Evolutionary conservation across 306 rosid genomes (phyloP), one percentile per base, ranked within the genome.

Genomic region (Gastrolobium villosum): DNA sequence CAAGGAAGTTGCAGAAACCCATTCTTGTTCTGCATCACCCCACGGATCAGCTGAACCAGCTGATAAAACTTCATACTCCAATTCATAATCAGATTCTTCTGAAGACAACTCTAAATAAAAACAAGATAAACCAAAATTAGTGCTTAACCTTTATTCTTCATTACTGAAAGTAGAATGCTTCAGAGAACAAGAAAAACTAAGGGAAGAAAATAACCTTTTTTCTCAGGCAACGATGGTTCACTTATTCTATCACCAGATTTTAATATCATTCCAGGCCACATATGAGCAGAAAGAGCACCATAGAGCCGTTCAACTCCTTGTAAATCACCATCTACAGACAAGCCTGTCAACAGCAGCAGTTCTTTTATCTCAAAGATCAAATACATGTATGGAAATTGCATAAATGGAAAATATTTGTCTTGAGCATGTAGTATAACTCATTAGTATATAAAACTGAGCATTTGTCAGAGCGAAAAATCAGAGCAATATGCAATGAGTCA

Each of bases 261-360:
- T 40, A 92, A 74, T 65, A 84, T 70, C 94, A 92, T 92, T 83
- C 94, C 94, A 62, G 97, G 87, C 94, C 94, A 92, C 87, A 89
- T 84, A 76, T 90, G 87, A 80, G 93, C 94, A 61, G 89, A 84
- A 66, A 90, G 94, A 72, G 93, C 97, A 72, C 91, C 97, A 30
- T 48, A 72, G 45, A 89, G 86, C 59, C 94, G 88, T 62, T 86
- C 91, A 80, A 91, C 88, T 82, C 97, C 97, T 82, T 89, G 94
- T 50, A 84, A 86, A 84, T 89, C 97, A 10, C 91, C 89, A 83
- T 92, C 84, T 67, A 84, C 72, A 11, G 94, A 92, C 55, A 92
- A 84, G 84, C 93, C 97, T 92, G 87, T 55, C 55, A 62, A 76
- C 13, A 72, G 74, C 26, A 20, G 26, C 54, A 80, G 59, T 14